Evolutionary conservation across 2,329 filamentous ascomycete genomes (phyloP).

Genomic region (Ophiostoma fasciatum): DNA sequence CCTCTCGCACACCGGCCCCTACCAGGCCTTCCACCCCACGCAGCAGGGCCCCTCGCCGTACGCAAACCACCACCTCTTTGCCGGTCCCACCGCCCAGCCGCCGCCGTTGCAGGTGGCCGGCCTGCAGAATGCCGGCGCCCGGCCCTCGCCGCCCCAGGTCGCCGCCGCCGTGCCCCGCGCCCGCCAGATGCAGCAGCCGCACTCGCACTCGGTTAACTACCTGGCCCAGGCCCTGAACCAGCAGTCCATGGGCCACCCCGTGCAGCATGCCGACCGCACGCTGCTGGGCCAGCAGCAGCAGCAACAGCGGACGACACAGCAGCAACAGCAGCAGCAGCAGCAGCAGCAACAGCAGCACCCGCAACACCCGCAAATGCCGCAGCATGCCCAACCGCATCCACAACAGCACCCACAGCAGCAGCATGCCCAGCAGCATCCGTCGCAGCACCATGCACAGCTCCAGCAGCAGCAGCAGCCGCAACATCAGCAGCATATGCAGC

Average conservation of each 20-base stretch:
- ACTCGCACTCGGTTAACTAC: conserved; percentile 19
- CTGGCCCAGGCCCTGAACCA: conserved; percentile 22
- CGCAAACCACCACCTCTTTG: conserved; percentile 35
- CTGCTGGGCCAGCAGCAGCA: conserved; percentile 17
- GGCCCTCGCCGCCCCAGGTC: conserved; percentile 30
- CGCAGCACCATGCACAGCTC: conserved; percentile 6
- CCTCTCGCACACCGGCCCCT: conserved; percentile 36
- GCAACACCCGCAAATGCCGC: conserved; percentile 6
- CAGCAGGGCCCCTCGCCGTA: conserved; percentile 33
- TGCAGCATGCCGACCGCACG: conserved; percentile 17
- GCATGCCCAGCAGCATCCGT: conserved; percentile 1
- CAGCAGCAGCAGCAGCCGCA: conserved; percentile 6
- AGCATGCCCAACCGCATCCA: conserved; percentile 5
- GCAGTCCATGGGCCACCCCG: conserved; percentile 18
- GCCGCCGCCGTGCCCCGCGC: conserved; percentile 31
- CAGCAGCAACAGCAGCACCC: conserved; percentile 11
- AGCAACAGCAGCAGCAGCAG: conserved; percentile 14
- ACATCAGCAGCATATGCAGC: conserved; percentile 11
- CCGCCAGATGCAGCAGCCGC: conserved; percentile 30
- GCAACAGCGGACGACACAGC: conserved; percentile 11
- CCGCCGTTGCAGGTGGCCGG: conserved; percentile 32
- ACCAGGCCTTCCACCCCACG: conserved; percentile 30
- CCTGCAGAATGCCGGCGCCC: conserved; percentile 28
- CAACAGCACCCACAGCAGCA: conserved; percentile 6
- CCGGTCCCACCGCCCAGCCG: conserved; percentile 28